Evolutionary conservation across 2,329 filamentous ascomycete genomes (phyloP).

Genomic region (Phoma sp.): DNA sequence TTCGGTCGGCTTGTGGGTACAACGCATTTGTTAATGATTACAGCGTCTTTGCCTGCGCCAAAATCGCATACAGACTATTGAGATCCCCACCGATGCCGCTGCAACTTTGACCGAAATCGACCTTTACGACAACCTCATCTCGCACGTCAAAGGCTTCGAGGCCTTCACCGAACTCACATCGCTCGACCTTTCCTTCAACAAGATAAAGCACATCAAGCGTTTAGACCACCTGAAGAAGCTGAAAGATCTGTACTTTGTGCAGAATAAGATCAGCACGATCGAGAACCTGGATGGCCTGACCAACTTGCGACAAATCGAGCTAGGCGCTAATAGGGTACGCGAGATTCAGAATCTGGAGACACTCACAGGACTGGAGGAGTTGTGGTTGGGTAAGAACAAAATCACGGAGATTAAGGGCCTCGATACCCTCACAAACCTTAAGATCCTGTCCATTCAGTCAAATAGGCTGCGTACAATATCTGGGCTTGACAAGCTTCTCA

Average conservation of each 20-base stretch:
- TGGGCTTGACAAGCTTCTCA: constrained; percentile 75
- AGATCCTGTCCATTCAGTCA: constrained; percentile 91
- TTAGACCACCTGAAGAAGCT: constrained; percentile 79
- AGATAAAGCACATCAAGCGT: constrained; percentile 97
- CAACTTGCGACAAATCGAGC: constrained; percentile 81
- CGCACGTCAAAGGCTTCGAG: constrained; percentile 84
- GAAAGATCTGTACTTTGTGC: constrained; percentile 87
- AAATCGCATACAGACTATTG: constrained; percentile 83
- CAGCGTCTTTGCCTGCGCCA: constrained; percentile 87
- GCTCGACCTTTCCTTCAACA: constrained; percentile 96
- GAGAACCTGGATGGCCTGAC: constrained; percentile 80
- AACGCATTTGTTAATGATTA: constrained; percentile 13
- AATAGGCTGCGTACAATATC: constrained; percentile 85
- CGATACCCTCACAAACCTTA: constrained; percentile 76
- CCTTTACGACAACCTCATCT: constrained; percentile 94
- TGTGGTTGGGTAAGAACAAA: constrained; percentile 97
- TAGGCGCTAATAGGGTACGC: constrained; percentile 90
- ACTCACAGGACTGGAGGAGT: constrained; percentile 78
- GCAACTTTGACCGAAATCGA: constrained; percentile 82
- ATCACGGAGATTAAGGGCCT: constrained; percentile 84
- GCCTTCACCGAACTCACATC: constrained; percentile 75
- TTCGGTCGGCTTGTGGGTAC: not conserved
- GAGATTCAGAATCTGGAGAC: constrained; percentile 86
- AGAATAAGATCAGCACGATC: constrained; percentile 91
- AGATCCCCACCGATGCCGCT: constrained; percentile 72